Percentiles rank a stretch among this genome's conserved stretches.
phyloP scores from a whole-genome alignment of 345 rosid genomes.

The rapeseed (Brassica napus) region Da-Ae NC_063447.1:11477001-11477500 shows the following conservation, averaged over 20 bases:
- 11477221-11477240: slow-evolving; percentile 22
- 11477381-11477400: background rate
- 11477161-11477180: slow-evolving; percentile 36
- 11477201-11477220: background rate
- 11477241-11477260: slow-evolving; percentile 41
- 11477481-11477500: background rate
- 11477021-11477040: background rate
- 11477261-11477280: slow-evolving; percentile 36
- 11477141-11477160: slow-evolving; percentile 29
- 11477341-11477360: background rate
- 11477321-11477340: background rate
- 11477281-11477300: slow-evolving; percentile 23
- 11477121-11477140: slow-evolving; percentile 24
- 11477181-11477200: slow-evolving; percentile 23
- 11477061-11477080: slow-evolving; percentile 1
- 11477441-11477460: slow-evolving; percentile 8
- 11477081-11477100: slow-evolving; percentile 37
- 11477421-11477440: background rate
- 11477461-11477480: slow-evolving; percentile 35
- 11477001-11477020: background rate
- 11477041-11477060: background rate
- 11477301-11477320: slow-evolving; percentile 7
- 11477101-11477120: slow-evolving; percentile 31
- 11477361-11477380: background rate
- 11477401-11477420: background rate